Evolutionary conservation across 306 rosid species (phyloP), one percentile per base, ranked within the genome.

Genomic region (Castanea mollissima): DNA sequence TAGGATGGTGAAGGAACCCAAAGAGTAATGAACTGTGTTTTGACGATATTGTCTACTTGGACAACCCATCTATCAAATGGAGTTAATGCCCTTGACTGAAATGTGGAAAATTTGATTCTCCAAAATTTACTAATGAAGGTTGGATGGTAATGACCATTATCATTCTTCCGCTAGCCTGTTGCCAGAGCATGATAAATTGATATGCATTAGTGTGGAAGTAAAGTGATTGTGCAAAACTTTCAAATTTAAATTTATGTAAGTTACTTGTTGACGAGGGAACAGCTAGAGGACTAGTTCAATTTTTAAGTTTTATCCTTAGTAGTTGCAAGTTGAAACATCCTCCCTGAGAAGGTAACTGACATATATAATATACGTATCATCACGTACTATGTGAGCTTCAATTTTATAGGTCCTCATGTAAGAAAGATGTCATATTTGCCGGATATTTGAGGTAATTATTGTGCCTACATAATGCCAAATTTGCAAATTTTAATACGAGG

Each of bases 1-100:
- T 51, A 87, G 77, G 86, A 95, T 95, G 99, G 98, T 95, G 51
- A 91, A 93, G 82, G 99, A 95, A 88, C 91, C 92, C 27, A 92
- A 88, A 83, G 34, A 55, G 69, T 4, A 9, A 18, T 38, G 59
- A 27, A 21, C 16, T 18, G 27, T 79, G 2, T n/a, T 9, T 5
- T 25, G 51, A 32, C 74, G 23, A 11, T 60, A 4, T 63, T 54
- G 18, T 44, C 8, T 69, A 57, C n/a, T 62, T 29, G 56, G 38
- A 49, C 70, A 2, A 64, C 15, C 12, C 5, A 35, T 9, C 27
- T 29, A 29, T 58, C 31, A 6, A 25, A 25, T 52, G 34, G 31
- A 27, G 15, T 29, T 16, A 7, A 46, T 41, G 5, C 11, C 23
- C 73, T 51, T 25, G 25, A 18, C 76, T 19, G 73, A 38, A 51